These are phyloP conservation scores for Fraxinus excelsior DNA, from an alignment of 257 asterid species.

Conservation along the genomic window DNA sequence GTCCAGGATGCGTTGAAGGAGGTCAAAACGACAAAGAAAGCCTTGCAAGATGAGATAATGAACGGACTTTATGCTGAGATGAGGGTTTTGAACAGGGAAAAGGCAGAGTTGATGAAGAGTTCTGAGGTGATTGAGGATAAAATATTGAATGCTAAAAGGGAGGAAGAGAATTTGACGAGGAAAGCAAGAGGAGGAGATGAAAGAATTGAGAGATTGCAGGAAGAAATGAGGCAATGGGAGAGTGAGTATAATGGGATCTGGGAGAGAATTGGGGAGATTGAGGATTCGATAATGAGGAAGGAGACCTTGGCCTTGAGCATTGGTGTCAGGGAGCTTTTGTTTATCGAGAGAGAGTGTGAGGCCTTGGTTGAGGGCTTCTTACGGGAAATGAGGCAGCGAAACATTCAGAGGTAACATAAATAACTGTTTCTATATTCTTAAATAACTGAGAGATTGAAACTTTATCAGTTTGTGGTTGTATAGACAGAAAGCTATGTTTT, in stretches of 20 bases:
- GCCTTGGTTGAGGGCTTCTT: slow-evolving; percentile 57
- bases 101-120: slow-evolving; percentile 37
- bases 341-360: slow-evolving; percentile 81
- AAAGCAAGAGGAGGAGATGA: slow-evolving; percentile 43
- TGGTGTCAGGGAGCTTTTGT: slow-evolving; percentile 87
- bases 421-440: slow-evolving; percentile 6
- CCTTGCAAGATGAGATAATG: slow-evolving; percentile 70
- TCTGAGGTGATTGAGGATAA: slow-evolving; percentile 41
- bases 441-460: slow-evolving; percentile 1
- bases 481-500: not conserved
- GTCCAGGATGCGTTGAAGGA: slow-evolving; percentile 60
- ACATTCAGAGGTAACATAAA: slow-evolving; percentile 46
- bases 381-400: slow-evolving; percentile 45
- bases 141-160: slow-evolving; percentile 39
- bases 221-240: slow-evolving; percentile 48
- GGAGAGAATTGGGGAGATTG: slow-evolving; percentile 77
- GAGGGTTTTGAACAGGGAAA: slow-evolving; percentile 49
- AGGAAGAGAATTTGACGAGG: slow-evolving; percentile 45
- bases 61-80: slow-evolving; percentile 54
- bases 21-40: slow-evolving; percentile 49
- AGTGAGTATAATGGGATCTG: slow-evolving; percentile 47
- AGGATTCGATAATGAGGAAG: slow-evolving; percentile 58
- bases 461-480: not conserved
- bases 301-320: slow-evolving; percentile 76
- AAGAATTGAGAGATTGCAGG: slow-evolving; percentile 49